These are phyloP conservation scores for Tylopilus intermedius DNA, from an alignment of 768 basidiomycete species.

Conservation along the genomic window DNA sequence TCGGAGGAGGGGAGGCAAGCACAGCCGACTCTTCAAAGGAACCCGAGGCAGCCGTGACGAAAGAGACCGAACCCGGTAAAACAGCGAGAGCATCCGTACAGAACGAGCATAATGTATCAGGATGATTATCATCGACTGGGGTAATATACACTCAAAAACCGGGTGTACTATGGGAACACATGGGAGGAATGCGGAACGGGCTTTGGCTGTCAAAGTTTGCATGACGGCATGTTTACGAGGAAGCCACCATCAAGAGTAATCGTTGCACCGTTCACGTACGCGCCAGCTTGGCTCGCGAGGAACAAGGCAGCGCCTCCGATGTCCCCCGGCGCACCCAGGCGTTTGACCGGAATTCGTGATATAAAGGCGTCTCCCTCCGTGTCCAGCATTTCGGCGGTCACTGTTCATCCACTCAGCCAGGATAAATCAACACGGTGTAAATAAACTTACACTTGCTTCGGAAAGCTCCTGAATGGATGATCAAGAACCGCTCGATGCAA, in stretches of 20 bases:
- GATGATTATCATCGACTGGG: slow-evolving; percentile 1
- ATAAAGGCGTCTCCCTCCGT: slow-evolving; percentile 41
- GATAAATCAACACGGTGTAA: neutral
- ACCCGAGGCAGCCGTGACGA: slow-evolving; percentile 4
- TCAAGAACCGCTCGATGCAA: neutral
- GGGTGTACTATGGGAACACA: neutral
- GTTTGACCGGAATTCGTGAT: slow-evolving; percentile 41
- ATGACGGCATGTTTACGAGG: slow-evolving; percentile 37
- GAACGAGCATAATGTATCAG: neutral
- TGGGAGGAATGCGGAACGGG: neutral
- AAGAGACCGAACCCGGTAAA: neutral
- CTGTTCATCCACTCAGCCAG: slow-evolving; percentile 24
- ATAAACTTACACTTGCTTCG: slow-evolving; percentile 37
- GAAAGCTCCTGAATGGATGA: slow-evolving; percentile 30
- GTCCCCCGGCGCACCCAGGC: slow-evolving; percentile 62
- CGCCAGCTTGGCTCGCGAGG: slow-evolving; percentile 54
- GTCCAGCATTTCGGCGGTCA: slow-evolving; percentile 52
- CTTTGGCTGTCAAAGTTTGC: slow-evolving; percentile 27
- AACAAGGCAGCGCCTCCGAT: slow-evolving; percentile 60
- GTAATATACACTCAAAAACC: slow-evolving; percentile 4
- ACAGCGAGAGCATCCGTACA: slow-evolving; percentile 1
- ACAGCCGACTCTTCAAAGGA: slow-evolving; percentile 10
- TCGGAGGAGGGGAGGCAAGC: slow-evolving; percentile 36
- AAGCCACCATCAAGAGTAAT: slow-evolving; percentile 59
- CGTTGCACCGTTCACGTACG: slow-evolving; percentile 61